Percentiles rank a stretch among this genome's conserved stretches.
These are phyloP conservation scores for Balansia obtecta DNA, from an alignment of 2,329 filamentous ascomycete genomes.

Conservation along the genomic window DNA sequence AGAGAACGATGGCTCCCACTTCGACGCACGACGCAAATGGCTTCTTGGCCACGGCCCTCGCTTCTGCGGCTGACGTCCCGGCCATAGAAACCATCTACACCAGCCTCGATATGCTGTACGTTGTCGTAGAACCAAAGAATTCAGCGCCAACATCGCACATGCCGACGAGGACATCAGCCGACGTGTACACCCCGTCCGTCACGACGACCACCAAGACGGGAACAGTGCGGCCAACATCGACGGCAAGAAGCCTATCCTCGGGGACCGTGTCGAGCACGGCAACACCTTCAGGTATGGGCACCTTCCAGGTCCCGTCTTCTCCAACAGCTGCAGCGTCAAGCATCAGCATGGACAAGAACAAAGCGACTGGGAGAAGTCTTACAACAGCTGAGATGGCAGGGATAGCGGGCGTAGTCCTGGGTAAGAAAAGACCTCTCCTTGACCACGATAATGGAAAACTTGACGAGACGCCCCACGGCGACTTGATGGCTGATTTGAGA, in stretches of 20 bases:
- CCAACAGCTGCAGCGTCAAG: not conserved
- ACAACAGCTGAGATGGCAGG: not conserved
- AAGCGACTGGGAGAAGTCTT: not conserved
- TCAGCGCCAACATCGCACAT: not conserved
- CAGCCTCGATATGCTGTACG: not conserved
- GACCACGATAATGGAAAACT: not conserved
- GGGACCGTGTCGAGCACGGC: not conserved
- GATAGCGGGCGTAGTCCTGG: not conserved
- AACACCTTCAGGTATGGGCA: not conserved
- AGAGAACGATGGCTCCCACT: constrained; percentile 19
- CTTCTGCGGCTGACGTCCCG: not conserved
- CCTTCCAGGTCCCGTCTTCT: not conserved
- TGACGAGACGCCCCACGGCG: not conserved
- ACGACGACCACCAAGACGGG: not conserved
- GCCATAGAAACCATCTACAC: not conserved
- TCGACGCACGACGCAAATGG: constrained; percentile 15
- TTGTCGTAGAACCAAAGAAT: not conserved
- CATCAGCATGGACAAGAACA: not conserved
- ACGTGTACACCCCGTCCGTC: not conserved
- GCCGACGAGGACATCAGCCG: not conserved
- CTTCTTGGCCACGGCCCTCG: not conserved
- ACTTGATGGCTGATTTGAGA: not conserved
- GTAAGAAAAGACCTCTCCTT: not conserved
- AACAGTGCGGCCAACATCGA: not conserved
- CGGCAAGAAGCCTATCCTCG: not conserved